Percentiles rank a stretch among this genome's conserved stretches.
Conservation (phyloP, 805 yeast genomes). For the Barnettozyma wickerhamii region DNA sequence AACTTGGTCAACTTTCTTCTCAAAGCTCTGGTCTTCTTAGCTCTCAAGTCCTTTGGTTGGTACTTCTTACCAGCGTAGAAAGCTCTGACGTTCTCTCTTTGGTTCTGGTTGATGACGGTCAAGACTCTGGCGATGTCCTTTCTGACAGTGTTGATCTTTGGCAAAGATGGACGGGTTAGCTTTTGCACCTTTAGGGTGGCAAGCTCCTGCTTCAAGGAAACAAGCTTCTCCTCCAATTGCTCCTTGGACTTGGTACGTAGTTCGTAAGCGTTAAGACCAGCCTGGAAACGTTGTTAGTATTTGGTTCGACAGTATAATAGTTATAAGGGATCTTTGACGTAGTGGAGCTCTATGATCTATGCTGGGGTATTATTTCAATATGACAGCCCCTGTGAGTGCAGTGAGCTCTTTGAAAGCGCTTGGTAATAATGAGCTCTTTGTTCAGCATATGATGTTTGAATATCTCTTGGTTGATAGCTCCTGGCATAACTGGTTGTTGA, state of each 20-base stretch:
- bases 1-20: constrained; percentile 91
- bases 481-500: too few relatives aligned
- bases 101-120: constrained; percentile 94
- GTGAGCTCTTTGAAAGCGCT: not conserved
- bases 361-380: too few relatives aligned
- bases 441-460: too few relatives aligned
- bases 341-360: not conserved
- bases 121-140: constrained; percentile 98
- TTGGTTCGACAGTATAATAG: not conserved
- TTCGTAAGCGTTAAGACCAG: constrained; percentile 93
- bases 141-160: constrained; percentile 96
- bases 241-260: constrained; percentile 96
- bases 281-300: constrained; percentile 39
- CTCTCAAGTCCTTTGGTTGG: constrained; percentile 98
- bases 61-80: constrained; percentile 93
- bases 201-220: constrained; percentile 94
- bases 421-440: too few relatives aligned
- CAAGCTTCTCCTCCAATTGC: constrained; percentile 90
- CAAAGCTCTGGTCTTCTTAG: constrained; percentile 99
- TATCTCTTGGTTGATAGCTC: not conserved
- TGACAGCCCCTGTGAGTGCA: not conserved
- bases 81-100: constrained; percentile 92
- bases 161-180: constrained; percentile 85
- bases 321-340: too few relatives aligned
- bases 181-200: constrained; percentile 95